A percentile compares a stretch with the other conserved stretches of the same genome.
Evolutionary conservation across 202 grass and related monocot genomes (phyloP).

Genomic region (Dendrocalamus latiflorus): DNA sequence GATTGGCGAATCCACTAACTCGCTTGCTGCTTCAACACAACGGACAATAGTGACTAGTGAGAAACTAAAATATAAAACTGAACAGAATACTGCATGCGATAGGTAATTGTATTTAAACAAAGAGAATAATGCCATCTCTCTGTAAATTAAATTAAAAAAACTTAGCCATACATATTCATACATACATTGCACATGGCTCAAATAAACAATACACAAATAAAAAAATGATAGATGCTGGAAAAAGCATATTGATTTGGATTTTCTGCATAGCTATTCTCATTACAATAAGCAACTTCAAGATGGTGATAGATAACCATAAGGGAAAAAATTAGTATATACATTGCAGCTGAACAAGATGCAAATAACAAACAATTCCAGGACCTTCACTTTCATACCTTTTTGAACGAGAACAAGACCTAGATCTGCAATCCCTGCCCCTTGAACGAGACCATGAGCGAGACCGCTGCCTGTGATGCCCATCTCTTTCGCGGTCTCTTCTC

Average conservation of each 20-base stretch:
- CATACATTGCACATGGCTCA: too few species aligned
- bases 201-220: too few species aligned
- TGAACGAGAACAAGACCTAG: constrained; percentile 62
- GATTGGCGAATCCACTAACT: constrained; percentile 90
- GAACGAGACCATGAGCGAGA: constrained; percentile 52
- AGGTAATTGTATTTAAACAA: too few species aligned
- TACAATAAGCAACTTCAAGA: too few species aligned
- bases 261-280: too few species aligned
- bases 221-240: too few species aligned
- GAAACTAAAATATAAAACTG: neutral
- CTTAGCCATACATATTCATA: too few species aligned
- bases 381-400: constrained; percentile 56
- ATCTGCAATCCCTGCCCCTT: constrained; percentile 52
- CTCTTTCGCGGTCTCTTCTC: constrained; percentile 70
- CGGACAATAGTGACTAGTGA: constrained; percentile 27
- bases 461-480: constrained; percentile 56
- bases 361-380: neutral
- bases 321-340: neutral
- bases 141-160: too few species aligned
- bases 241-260: too few species aligned
- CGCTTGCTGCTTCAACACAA: constrained; percentile 66
- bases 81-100: too few species aligned
- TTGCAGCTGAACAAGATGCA: constrained; percentile 7
- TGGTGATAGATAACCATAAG: too few species aligned
- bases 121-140: too few species aligned